These are phyloP conservation scores for Albugo candida DNA, from an alignment of 352 stramenopile genomes.

Conservation along the genomic window DNA sequence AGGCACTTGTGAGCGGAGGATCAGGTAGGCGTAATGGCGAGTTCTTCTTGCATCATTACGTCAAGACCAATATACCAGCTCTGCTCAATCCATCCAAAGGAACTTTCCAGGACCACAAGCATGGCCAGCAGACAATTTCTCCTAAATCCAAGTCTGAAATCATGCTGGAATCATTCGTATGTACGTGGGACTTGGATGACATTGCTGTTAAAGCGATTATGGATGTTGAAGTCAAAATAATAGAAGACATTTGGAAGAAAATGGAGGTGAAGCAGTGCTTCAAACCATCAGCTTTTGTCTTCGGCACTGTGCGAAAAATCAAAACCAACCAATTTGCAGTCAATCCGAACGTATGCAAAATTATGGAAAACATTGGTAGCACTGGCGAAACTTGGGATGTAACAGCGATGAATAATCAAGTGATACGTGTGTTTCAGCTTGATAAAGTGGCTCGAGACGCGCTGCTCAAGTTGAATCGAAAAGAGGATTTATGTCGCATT, in stretches of 20 bases:
- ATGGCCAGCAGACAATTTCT: constrained; percentile 23
- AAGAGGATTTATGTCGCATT: constrained; percentile 46
- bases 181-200: constrained; percentile 63
- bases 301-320: constrained; percentile 39
- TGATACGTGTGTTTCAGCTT: constrained; percentile 55
- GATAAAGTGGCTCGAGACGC: constrained; percentile 62
- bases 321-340: constrained; percentile 51
- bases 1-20: constrained; percentile 44
- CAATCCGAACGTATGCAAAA: constrained; percentile 30
- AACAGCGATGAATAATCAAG: constrained; percentile 29
- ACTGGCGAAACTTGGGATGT: constrained; percentile 6
- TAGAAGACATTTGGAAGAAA: constrained; percentile 75
- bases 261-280: constrained; percentile 49
- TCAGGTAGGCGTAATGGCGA: constrained; percentile 27
- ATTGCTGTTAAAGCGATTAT: constrained; percentile 42
- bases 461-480: constrained; percentile 34
- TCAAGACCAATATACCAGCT: constrained; percentile 57
- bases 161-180: constrained; percentile 61
- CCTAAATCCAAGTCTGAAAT: constrained; percentile 10
- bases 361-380: constrained; percentile 22
- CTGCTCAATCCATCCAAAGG: constrained; percentile 27
- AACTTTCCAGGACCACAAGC: constrained; percentile 23
- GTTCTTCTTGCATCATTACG: constrained; percentile 70
- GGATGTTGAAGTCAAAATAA: constrained; percentile 41
- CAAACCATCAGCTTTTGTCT: constrained; percentile 48